These are phyloP conservation scores for Sisymbrium irio DNA, from an alignment of 345 rosid genomes.

Conservation along the genomic window DNA sequence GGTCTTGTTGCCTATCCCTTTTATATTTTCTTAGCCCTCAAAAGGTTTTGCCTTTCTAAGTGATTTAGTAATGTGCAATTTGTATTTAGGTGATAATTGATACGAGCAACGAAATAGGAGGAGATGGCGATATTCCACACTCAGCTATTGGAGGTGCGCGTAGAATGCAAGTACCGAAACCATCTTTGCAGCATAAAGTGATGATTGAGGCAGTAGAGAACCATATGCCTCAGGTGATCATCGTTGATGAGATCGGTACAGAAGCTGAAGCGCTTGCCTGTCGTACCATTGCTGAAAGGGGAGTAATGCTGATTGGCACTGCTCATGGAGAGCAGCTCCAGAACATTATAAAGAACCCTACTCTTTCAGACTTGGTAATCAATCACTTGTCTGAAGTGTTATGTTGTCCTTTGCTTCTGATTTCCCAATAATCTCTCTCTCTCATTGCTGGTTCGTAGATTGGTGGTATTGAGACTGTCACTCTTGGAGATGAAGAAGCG, in stretches of 20 bases:
- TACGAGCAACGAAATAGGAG: constrained; percentile 79
- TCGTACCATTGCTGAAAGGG: constrained; percentile 66
- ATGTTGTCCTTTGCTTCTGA: background rate
- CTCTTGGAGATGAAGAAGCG: constrained; percentile 74
- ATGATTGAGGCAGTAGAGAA: constrained; percentile 81
- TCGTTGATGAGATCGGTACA: constrained; percentile 69
- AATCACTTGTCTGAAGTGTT: background rate
- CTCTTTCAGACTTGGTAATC: constrained; percentile 55
- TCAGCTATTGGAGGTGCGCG: constrained; percentile 72
- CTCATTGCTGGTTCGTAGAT: constrained; percentile 40
- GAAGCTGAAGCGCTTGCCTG: constrained; percentile 68
- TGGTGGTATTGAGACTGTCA: constrained; percentile 60
- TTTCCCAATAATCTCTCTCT: background rate
- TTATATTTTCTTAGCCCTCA: background rate
- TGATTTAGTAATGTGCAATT: background rate
- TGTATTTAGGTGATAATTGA: constrained; percentile 56
- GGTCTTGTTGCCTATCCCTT: background rate
- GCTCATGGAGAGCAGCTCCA: constrained; percentile 69
- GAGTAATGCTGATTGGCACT: constrained; percentile 63
- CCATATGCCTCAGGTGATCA: constrained; percentile 74
- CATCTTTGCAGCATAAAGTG: constrained; percentile 61
- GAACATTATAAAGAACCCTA: constrained; percentile 58
- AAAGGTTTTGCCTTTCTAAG: background rate
- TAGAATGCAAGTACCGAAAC: constrained; percentile 73
- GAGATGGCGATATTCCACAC: constrained; percentile 74